These are phyloP conservation scores for Kregervanrija delftensis DNA, from an alignment of 805 yeast genomes.

Conservation along the genomic window DNA sequence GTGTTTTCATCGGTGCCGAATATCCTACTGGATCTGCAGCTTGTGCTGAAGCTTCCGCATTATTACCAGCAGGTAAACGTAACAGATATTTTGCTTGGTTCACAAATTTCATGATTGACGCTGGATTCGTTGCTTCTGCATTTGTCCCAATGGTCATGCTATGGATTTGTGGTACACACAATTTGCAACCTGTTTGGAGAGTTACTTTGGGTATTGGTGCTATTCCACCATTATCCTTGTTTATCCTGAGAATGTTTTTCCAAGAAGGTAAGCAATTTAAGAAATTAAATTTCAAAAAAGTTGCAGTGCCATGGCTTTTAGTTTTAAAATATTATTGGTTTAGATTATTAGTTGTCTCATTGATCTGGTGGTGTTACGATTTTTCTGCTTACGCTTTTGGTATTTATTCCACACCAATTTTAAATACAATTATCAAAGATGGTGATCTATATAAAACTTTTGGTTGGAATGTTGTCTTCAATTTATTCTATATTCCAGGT, in stretches of 20 bases:
- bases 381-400: conserved; percentile 85
- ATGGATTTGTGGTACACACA: conserved; percentile 70
- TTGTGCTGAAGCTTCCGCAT: conserved; percentile 82
- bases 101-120: conserved; percentile 82
- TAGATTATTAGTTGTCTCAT: conserved; percentile 59
- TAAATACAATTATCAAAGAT: conserved; percentile 50
- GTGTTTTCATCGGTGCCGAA: conserved; percentile 92
- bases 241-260: conserved; percentile 70
- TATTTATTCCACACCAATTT: conserved; percentile 69
- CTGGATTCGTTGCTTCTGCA: conserved; percentile 76
- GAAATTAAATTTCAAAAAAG: conserved; percentile 61
- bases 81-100: conserved; percentile 87
- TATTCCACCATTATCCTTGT: conserved; percentile 72
- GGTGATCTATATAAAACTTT: conserved; percentile 64
- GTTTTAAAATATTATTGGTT: conserved; percentile 80
- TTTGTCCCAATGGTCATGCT: conserved; percentile 81
- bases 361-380: conserved; percentile 90
- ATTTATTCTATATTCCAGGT: conserved; percentile 87
- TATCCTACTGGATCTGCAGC: conserved; percentile 93
- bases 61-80: conserved; percentile 74
- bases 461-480: conserved; percentile 90
- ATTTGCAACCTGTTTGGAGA: conserved; percentile 86
- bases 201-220: conserved; percentile 86
- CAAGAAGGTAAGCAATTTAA: conserved; percentile 66
- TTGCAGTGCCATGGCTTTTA: conserved; percentile 57